Evolutionary conservation across 1,139 yeast species (phyloP), one percentile per base, ranked within the genome.

Genomic region (Citeromyces hawaiiensis): DNA sequence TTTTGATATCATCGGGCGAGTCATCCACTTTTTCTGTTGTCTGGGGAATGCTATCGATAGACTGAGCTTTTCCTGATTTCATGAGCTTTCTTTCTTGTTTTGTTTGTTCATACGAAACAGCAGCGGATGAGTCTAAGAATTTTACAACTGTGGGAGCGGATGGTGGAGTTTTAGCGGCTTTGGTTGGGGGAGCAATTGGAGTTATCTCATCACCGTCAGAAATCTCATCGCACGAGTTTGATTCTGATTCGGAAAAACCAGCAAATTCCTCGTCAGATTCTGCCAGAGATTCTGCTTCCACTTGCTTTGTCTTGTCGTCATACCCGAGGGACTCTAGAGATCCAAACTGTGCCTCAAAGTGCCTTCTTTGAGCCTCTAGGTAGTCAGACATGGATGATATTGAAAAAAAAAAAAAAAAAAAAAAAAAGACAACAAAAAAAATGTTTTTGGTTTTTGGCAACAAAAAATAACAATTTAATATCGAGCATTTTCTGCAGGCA

Each of bases 271-370:
- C 46, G 15, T 31, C 36, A 10, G 21, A 19, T 41, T 46, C 46
- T 14, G 39, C 47, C n/a, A 29, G 35, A 10, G 21, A 19, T 41
- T 46, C 46, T 14, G 39, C 47, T 14, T 14, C 13, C 15, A 16
- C 29, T 16, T 37, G 45, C 44, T 60, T 68, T 6, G 75, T 60
- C 52, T 67, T 72, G 49, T 78, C 85, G 39, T 68, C 67, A 49
- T 56, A 76, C 4, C 85, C 85, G 66, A 74, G 53, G 2, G 62
- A 62, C 48, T 75, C 83, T 5, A 80, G 50, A 3, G 73, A 60
- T 0, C 85, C 86, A 54, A 80, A 80, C 59, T 78, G 86, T 5
- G 74, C 72, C 50, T 80, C 88, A 50, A 80, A 80, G 42, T 76
- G 73, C 23, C 63, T 53, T 46, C 86, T 51, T 44, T 78, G 85